Conservation (phyloP, 2,329 filamentous ascomycete species). For the Talaromyces atroroseus region DNA sequence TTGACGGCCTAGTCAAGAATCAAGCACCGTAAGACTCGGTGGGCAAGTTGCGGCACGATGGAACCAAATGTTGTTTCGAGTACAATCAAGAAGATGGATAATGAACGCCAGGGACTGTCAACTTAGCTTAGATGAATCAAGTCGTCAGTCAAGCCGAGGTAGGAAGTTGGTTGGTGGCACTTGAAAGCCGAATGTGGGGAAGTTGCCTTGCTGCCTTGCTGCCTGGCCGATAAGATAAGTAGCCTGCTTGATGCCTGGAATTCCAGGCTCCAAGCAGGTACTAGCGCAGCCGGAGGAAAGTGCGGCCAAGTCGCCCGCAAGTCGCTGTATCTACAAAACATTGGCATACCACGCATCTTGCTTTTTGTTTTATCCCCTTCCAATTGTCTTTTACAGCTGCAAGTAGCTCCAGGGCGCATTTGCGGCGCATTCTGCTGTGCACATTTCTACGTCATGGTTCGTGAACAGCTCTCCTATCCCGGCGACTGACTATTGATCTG, state of each 20-base stretch:
- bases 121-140: no score
- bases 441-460: slow-evolving; percentile 12
- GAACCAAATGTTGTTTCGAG: neutral
- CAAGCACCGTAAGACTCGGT: neutral
- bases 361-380: neutral
- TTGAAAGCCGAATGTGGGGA: neutral
- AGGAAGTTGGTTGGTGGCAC: neutral
- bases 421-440: neutral
- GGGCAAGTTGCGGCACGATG: neutral
- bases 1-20: neutral
- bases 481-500: neutral
- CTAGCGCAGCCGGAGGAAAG: slow-evolving; percentile 6
- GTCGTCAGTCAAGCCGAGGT: no score
- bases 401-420: neutral
- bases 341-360: neutral
- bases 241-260: neutral
- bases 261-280: neutral
- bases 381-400: slow-evolving; percentile 12
- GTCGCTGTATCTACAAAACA: neutral
- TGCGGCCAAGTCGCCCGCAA: slow-evolving; percentile 15
- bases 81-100: neutral
- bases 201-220: slow-evolving; percentile 2
- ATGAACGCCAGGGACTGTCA: neutral
- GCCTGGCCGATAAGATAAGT: slow-evolving; percentile 14
- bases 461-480: slow-evolving; percentile 10